Percentiles rank a stretch among this genome's conserved stretches.
Evolutionary conservation across 106 monocot species (phyloP).

Genomic region (Alisma plantagoaquatica): DNA sequence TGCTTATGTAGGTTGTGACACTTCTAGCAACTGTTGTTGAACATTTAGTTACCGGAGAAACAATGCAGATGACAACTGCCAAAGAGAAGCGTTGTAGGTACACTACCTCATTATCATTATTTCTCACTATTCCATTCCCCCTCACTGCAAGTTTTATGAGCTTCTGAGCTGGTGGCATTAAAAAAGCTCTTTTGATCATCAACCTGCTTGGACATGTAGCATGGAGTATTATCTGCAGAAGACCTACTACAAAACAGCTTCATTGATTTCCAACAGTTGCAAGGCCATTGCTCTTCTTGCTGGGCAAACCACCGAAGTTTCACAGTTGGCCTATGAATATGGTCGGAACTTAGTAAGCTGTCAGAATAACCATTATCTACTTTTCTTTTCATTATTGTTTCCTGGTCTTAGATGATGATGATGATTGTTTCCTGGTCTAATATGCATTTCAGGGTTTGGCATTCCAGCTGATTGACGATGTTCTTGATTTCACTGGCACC

Average conservation of each 20-base stretch:
- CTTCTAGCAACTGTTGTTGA: slow-evolving; percentile 83
- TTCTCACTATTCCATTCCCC: too few species aligned
- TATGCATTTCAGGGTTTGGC: slow-evolving; percentile 42
- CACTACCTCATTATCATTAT: too few species aligned
- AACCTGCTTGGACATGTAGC: too few species aligned
- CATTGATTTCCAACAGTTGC: slow-evolving; percentile 84
- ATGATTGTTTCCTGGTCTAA: too few species aligned
- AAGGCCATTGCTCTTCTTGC: slow-evolving; percentile 73
- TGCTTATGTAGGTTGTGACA: slow-evolving; percentile 55
- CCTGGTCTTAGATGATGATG: too few species aligned
- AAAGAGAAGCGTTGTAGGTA: slow-evolving; percentile 67
- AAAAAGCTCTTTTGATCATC: too few species aligned
- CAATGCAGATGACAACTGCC: slow-evolving; percentile 84
- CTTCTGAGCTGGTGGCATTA: too few species aligned
- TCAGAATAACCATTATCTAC: too few species aligned
- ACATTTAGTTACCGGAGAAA: slow-evolving; percentile 94
- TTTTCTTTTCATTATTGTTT: too few species aligned
- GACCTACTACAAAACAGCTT: slow-evolving; percentile 89
- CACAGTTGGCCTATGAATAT: slow-evolving; percentile 68
- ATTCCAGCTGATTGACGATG: slow-evolving; percentile 66
- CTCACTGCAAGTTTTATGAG: too few species aligned
- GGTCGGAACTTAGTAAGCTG: slow-evolving; percentile 90
- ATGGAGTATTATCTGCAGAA: slow-evolving; percentile 91
- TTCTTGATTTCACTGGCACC: slow-evolving; percentile 77
- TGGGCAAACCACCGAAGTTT: slow-evolving; percentile 78